Evolutionary conservation across 2,329 filamentous ascomycete species (phyloP).

Genomic region (Lomentospora prolificans): DNA sequence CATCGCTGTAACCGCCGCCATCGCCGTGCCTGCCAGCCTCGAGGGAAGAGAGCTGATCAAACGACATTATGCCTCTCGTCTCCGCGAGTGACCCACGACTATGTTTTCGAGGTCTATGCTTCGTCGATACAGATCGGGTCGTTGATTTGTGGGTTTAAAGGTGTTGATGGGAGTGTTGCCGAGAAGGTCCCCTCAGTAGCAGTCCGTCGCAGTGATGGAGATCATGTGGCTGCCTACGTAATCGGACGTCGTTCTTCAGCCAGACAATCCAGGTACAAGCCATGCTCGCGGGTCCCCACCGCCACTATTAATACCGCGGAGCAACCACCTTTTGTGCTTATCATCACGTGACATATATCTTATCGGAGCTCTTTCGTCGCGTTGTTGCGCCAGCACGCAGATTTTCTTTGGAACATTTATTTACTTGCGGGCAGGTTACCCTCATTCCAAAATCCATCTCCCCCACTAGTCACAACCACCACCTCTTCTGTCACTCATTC

Average conservation of each 20-base stretch:
- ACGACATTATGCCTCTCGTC: slow-evolving; percentile 67
- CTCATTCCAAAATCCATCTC: not conserved
- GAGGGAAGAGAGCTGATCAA: slow-evolving; percentile 74
- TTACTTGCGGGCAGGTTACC: slow-evolving; percentile 6
- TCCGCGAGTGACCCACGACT: slow-evolving; percentile 9
- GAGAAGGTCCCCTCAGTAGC: not conserved
- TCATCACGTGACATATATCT: slow-evolving; percentile 9
- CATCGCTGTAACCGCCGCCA: slow-evolving; percentile 72
- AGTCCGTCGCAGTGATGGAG: not conserved
- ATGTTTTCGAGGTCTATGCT: not conserved
- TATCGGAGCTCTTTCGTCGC: slow-evolving; percentile 5
- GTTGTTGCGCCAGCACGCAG: slow-evolving; percentile 5
- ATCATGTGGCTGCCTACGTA: slow-evolving; percentile 7
- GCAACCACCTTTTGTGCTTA: too few species aligned
- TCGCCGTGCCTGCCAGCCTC: slow-evolving; percentile 26
- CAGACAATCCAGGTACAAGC: slow-evolving; percentile 3
- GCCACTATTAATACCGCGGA: not conserved
- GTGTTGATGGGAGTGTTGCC: not conserved
- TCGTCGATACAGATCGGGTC: not conserved
- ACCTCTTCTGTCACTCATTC: not conserved
- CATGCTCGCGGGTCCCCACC: not conserved
- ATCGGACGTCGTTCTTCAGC: not conserved
- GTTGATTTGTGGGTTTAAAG: not conserved
- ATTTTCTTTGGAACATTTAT: slow-evolving; percentile 4
- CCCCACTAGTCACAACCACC: not conserved